These are phyloP conservation scores for Cytospora chrysosperma DNA, from an alignment of 2,329 filamentous ascomycete species.

Conservation along the genomic window DNA sequence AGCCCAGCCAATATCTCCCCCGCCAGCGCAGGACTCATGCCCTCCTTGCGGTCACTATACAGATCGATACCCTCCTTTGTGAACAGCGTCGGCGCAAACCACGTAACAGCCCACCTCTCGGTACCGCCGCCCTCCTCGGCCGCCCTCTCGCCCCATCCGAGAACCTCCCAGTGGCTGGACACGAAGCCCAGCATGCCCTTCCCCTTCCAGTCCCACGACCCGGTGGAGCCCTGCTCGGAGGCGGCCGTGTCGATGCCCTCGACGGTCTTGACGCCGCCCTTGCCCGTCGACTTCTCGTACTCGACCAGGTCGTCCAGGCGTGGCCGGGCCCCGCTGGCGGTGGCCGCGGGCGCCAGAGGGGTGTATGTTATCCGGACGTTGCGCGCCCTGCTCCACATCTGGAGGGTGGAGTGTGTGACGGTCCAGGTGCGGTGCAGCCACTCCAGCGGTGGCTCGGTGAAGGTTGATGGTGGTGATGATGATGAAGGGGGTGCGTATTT, in stretches of 20 bases:
- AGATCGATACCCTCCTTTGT: conserved; percentile 80
- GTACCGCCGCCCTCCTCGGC: conserved; percentile 35
- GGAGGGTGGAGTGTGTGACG: conserved; percentile 72
- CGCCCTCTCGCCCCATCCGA: conserved; percentile 66
- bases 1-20: conserved; percentile 56
- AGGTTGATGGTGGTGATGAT: conserved; percentile 29
- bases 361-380: conserved; percentile 81
- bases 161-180: conserved; percentile 74
- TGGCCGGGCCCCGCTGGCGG: conserved; percentile 21
- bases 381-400: conserved; percentile 77
- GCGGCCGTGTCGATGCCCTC: conserved; percentile 60
- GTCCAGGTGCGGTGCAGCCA: conserved; percentile 69
- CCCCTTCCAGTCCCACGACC: conserved; percentile 73
- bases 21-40: conserved; percentile 58
- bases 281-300: conserved; percentile 56
- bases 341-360: conserved; percentile 40
- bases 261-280: conserved; percentile 57
- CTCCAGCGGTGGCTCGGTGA: conserved; percentile 48
- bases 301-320: conserved; percentile 71
- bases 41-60: conserved; percentile 64
- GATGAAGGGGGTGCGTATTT: conserved; percentile 42
- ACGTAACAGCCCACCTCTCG: conserved; percentile 76
- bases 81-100: conserved; percentile 80
- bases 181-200: conserved; percentile 73
- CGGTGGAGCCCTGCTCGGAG: conserved; percentile 33